A percentile compares a stretch with the other conserved stretches of the same genome.
Conservation (phyloP, 2,329 filamentous ascomycete species). For the Furcasterigmium sp. region DNA sequence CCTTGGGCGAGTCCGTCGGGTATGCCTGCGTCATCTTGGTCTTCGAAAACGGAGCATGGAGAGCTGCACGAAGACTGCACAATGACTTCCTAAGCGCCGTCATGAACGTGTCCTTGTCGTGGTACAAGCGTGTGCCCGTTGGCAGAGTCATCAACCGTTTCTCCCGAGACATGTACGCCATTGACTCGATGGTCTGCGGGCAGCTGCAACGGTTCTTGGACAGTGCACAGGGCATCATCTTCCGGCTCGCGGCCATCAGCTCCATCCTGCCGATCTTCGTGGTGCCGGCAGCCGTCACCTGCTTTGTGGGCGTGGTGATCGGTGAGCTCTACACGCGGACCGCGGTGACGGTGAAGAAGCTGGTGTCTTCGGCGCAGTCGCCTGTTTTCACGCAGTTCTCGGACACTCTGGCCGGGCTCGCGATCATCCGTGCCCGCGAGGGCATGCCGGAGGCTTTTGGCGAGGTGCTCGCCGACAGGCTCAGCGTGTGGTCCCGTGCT, state of each 20-base stretch:
- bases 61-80: constrained; percentile 48
- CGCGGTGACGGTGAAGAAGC: constrained; percentile 38
- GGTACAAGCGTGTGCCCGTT: constrained; percentile 50
- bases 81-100: constrained; percentile 45
- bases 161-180: constrained; percentile 50
- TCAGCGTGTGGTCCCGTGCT: constrained; percentile 40
- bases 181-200: constrained; percentile 42
- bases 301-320: constrained; percentile 36
- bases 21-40: constrained; percentile 36
- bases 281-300: constrained; percentile 39
- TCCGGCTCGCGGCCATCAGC: constrained; percentile 41
- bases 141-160: constrained; percentile 51
- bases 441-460: constrained; percentile 39
- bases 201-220: constrained; percentile 40
- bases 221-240: constrained; percentile 33
- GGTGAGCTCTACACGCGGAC: constrained; percentile 47
- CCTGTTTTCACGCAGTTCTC: constrained; percentile 54
- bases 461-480: constrained; percentile 42
- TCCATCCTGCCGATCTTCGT: constrained; percentile 48
- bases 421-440: constrained; percentile 41
- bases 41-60: constrained; percentile 52
- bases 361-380: constrained; percentile 41
- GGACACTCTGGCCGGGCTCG: constrained; percentile 43
- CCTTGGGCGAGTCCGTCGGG: constrained; percentile 35
- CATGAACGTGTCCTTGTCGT: constrained; percentile 48